Evolutionary conservation across 345 rosid genomes (phyloP), one percentile per base, ranked within the genome.

Genomic region (Populus ilicifolia): DNA sequence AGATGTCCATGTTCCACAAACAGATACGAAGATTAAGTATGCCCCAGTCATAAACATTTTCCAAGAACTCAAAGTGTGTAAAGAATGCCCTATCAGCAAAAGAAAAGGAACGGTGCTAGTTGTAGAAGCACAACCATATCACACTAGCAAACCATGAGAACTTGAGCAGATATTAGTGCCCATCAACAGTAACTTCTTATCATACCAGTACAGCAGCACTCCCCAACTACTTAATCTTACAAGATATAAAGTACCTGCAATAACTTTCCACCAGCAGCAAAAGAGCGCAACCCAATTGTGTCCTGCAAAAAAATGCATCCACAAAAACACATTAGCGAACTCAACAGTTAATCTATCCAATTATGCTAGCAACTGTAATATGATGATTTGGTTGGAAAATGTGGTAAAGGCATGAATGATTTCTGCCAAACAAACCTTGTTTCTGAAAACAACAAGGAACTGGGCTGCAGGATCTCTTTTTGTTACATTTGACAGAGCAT

Each of bases 251-350:
- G 17, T 89, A 92, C 99, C 98, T 96, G 99, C 89, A 96, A 78
- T 82, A 96, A 87, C 89, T 94, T 96, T 70, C 99, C 99, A 75
- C 99, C 99, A 35, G 99, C 96, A 88, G 98, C 94, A 89, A 96
- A 94, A 74, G 99, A 96, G 18, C 99, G 93, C 87, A 96, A 73
- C 68, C 98, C 99, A 83, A 96, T 89, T n/a, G 93, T 90, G 68
- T 94, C 98, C 99, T 96, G 89, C 44, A 54, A 56, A 67, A 64
- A 78, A 35, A 67, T 56, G 54, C 23, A 30, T 69, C 56, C 74
- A 78, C 25, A 69, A 4, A 30, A 73, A 70, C 44, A 63, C n/a
- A 73, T 81, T 64, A 83, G 62, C 35, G 61, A 39, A 56, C 50
- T 18, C 39, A 13, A 66, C 8, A 73, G 41, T 48, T 48, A 67